Base-by-base conservation (phyloP, 2,329 filamentous ascomycete genomes). In the Arthrobotrys entomopaga region DNA sequence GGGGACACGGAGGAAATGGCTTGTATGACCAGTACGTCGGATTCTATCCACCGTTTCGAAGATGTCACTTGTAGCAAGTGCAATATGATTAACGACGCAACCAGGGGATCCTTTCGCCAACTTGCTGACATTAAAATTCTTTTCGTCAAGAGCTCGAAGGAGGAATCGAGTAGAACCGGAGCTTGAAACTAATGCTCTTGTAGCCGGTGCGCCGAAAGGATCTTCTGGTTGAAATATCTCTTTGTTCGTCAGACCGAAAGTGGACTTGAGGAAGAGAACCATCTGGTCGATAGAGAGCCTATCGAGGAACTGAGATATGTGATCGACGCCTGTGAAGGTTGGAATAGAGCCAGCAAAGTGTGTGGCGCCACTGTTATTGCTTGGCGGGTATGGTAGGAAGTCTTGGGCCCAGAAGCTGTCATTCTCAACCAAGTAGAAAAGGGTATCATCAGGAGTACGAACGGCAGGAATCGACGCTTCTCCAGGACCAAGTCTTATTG, bases 351-450 rank as follows among this genome's bases (percentile, higher is more conserved):
- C 63, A 57, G 70, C 70, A 67, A 74, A 74, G 65, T 74, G 63
- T 10, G 70, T 67, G 19, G 63, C 70, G 22, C 50, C 57, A 46
- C 57, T 34, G 43, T 74, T 74, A 24, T n/a, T 64, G 59, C 63
- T 75, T 70, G 60, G 64, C 60, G 50, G 70, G 46, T 43, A 65
- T 46, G 65, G 70, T 46, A 76, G 34, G 52, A 76, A 76, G 46
- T 76, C 75, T 60, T 76, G 71, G n/a, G 60, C 72, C 75, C 75
- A 76, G 75, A 76, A 76, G 43, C 61, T 69, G 38, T 76, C 75
- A n/a, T 67, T 75, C 49, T 76, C 75, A 16, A 76, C 75, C 26
- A 76, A 48, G 38, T 76, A 76, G 49, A 75, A 75, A 5, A 76
- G 57, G 15, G 64, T 76, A 26, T 76, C 75, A 53, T 76, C 75